Percentiles rank a stretch among this genome's conserved stretches.
Conservation (phyloP, 495 filamentous ascomycete genomes). For the Tuber indicum region DNA sequence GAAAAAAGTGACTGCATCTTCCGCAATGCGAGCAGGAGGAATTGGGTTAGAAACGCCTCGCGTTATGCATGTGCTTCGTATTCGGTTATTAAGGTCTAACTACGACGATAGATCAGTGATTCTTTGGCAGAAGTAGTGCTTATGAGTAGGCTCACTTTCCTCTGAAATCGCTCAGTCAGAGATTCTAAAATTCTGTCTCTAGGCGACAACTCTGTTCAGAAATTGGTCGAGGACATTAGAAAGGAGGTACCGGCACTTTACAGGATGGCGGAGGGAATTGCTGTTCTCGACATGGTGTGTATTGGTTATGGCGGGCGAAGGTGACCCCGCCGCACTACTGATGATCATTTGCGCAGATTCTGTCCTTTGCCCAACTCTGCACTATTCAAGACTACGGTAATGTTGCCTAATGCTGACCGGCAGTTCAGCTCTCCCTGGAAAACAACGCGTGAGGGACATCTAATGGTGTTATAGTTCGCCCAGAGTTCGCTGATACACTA, state of each 20-base stretch:
- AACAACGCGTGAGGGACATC: conserved; percentile 25
- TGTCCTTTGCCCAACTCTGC: conserved; percentile 70
- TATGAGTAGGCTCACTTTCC: conserved; percentile 37
- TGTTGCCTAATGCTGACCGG: conserved; percentile 18
- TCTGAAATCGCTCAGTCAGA: conserved; percentile 49
- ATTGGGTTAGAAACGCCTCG: conserved; percentile 1
- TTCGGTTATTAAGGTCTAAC: conserved; percentile 43
- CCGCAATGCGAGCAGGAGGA: background rate
- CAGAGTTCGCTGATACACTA: conserved; percentile 65
- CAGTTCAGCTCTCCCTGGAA: conserved; percentile 20
- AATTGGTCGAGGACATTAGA: conserved; percentile 61
- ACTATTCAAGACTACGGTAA: conserved; percentile 64
- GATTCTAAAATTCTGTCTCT: conserved; percentile 15
- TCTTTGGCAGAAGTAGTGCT: conserved; percentile 64
- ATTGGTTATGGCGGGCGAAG: background rate
- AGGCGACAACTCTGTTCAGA: conserved; percentile 58
- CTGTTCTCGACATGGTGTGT: conserved; percentile 79
- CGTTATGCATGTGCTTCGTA: background rate
- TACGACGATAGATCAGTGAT: conserved; percentile 55
- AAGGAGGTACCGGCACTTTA: conserved; percentile 64
- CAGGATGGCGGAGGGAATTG: conserved; percentile 73
- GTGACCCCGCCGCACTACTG: background rate
- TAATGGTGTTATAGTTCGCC: conserved; percentile 50
- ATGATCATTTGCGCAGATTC: conserved; percentile 40
- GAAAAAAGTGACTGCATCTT: conserved; percentile 43